These are phyloP conservation scores for Sclerotinia subarctica DNA, from an alignment of 2,329 filamentous ascomycete genomes.

Conservation along the genomic window DNA sequence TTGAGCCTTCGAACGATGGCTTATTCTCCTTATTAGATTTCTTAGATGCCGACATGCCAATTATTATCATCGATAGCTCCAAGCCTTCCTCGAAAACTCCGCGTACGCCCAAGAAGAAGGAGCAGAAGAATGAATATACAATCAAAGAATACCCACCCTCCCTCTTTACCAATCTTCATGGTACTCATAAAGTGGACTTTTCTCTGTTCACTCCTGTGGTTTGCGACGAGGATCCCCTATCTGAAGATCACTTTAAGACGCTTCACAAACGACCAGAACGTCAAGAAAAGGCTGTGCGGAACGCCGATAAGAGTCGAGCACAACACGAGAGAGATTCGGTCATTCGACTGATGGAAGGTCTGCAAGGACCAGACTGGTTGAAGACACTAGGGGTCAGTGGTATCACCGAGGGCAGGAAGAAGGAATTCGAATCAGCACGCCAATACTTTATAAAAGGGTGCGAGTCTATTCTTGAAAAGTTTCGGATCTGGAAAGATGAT, in stretches of 20 bases:
- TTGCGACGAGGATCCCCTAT: slow-evolving; percentile 52
- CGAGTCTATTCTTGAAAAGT: slow-evolving; percentile 78
- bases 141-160: slow-evolving; percentile 55
- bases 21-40: slow-evolving; percentile 54
- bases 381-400: slow-evolving; percentile 85
- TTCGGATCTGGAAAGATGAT: slow-evolving; percentile 80
- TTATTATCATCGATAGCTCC: slow-evolving; percentile 63
- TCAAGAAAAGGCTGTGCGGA: slow-evolving; percentile 59
- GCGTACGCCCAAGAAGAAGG: slow-evolving; percentile 22
- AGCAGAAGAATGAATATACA: slow-evolving; percentile 37
- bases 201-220: slow-evolving; percentile 44
- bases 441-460: slow-evolving; percentile 83
- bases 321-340: slow-evolving; percentile 67
- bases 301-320: slow-evolving; percentile 61
- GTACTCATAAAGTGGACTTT: slow-evolving; percentile 56
- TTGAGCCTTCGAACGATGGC: slow-evolving; percentile 29
- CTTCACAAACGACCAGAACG: slow-evolving; percentile 58
- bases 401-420: slow-evolving; percentile 76
- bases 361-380: slow-evolving; percentile 91
- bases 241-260: slow-evolving; percentile 52
- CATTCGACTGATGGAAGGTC: slow-evolving; percentile 67
- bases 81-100: slow-evolving; percentile 33
- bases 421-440: slow-evolving; percentile 80
- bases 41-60: slow-evolving; percentile 67
- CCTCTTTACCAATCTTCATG: slow-evolving; percentile 54